These are phyloP conservation scores for Lipomyces sp. DNA, from an alignment of 805 yeast species.

Conservation along the genomic window DNA sequence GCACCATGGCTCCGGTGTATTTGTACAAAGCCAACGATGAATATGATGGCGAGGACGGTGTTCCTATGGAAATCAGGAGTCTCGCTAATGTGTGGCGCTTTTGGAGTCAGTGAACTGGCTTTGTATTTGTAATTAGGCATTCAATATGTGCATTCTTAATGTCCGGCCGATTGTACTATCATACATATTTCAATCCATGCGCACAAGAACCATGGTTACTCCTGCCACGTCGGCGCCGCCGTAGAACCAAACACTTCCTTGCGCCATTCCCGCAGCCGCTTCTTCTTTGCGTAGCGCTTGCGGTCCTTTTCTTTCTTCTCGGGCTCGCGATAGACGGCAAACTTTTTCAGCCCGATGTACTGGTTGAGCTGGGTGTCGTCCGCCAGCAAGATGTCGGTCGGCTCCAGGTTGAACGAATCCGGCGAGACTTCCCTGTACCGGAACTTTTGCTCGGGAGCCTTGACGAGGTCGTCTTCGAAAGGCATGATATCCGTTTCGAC, in stretches of 20 bases:
- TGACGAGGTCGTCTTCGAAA: constrained; percentile 46
- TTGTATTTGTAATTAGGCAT: too few relatives aligned
- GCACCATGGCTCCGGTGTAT: too few relatives aligned
- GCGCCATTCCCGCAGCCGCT: constrained; percentile 85
- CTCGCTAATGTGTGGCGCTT: too few relatives aligned
- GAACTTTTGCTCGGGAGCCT: constrained; percentile 43
- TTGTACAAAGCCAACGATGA: too few relatives aligned
- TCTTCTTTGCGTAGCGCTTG: constrained; percentile 78
- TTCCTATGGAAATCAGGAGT: too few relatives aligned
- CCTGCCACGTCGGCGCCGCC: constrained; percentile 38
- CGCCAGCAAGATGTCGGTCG: constrained; percentile 85
- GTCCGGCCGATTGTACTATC: too few relatives aligned
- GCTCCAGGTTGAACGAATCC: constrained; percentile 79
- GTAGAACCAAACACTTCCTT: constrained; percentile 68
- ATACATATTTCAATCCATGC: too few relatives aligned
- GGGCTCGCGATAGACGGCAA: constrained; percentile 85
- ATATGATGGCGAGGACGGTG: too few relatives aligned
- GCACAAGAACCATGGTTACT: too few relatives aligned
- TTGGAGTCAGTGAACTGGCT: too few relatives aligned
- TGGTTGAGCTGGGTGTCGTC: constrained; percentile 82
- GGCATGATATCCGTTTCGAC: constrained; percentile 70
- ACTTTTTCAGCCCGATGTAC: constrained; percentile 81
- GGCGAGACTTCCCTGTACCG: constrained; percentile 94
- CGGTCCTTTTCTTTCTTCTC: constrained; percentile 72
- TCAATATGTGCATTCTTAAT: too few relatives aligned